Conservation (phyloP, 129 eudicot genomes). For the Lactuca sativa region DNA sequence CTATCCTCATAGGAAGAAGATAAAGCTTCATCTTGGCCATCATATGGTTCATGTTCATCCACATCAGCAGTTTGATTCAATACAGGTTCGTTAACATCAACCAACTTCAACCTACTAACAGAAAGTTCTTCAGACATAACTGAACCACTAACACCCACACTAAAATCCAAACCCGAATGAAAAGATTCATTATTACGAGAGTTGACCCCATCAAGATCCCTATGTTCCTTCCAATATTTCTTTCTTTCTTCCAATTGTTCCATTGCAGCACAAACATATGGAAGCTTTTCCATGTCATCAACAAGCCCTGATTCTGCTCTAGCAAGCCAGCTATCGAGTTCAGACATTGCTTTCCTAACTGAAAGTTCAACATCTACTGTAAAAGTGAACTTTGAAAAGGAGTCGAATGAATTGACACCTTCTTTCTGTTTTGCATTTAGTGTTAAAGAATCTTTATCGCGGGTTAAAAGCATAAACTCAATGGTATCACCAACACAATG, state of each 20-base stretch:
- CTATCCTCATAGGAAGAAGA: conserved; percentile 55
- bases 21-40: conserved; percentile 38
- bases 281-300: conserved; percentile 90
- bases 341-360: conserved; percentile 82
- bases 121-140: conserved; percentile 20
- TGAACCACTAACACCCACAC: conserved; percentile 18
- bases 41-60: conserved; percentile 43
- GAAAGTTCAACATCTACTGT: conserved; percentile 79
- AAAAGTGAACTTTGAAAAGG: conserved; percentile 84
- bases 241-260: conserved; percentile 74
- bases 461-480: conserved; percentile 75
- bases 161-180: conserved; percentile 27
- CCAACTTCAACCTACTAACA: conserved; percentile 24
- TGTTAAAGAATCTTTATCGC: conserved; percentile 71
- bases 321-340: conserved; percentile 89
- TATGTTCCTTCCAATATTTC: conserved; percentile 66
- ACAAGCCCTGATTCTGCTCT: conserved; percentile 92
- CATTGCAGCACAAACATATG: conserved; percentile 94
- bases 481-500: conserved; percentile 60
- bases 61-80: conserved; percentile 42
- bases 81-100: conserved; percentile 30
- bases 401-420: conserved; percentile 29
- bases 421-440: conserved; percentile 51
- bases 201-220: conserved; percentile 29
- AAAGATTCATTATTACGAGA: conserved; percentile 15